Conservation (phyloP, 345 rosid genomes). For the Gossypium herbaceum region DNA sequence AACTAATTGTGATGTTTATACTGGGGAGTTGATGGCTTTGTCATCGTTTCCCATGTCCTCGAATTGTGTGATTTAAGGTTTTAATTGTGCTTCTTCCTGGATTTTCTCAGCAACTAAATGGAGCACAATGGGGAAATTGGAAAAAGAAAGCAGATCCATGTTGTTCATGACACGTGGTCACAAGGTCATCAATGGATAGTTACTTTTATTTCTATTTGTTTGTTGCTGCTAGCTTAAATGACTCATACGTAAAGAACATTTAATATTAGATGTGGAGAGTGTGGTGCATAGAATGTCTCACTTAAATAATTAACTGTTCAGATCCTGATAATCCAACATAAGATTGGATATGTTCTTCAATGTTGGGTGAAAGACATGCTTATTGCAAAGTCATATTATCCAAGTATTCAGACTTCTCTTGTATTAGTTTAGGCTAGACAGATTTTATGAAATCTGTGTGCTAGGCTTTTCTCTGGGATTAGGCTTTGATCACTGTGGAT, state of each 20-base stretch:
- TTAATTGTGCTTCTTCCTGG: conserved; percentile 27
- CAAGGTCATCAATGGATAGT: conserved; percentile 27
- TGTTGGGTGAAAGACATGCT: background rate
- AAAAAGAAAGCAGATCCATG: conserved; percentile 36
- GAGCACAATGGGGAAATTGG: conserved; percentile 35
- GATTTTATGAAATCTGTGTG: background rate
- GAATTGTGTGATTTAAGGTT: background rate
- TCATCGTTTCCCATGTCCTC: conserved; percentile 11
- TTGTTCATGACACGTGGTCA: conserved; percentile 36
- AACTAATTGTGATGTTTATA: conserved; percentile 5
- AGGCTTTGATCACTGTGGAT: background rate
- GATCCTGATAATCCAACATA: background rate
- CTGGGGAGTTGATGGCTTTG: conserved; percentile 9
- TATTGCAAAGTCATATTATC: background rate
- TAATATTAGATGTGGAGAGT: background rate
- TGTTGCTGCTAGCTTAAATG: background rate
- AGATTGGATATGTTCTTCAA: background rate
- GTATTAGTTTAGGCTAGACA: background rate
- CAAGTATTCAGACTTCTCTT: background rate
- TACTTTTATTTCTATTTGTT: conserved; percentile 2
- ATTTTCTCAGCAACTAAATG: conserved; percentile 47
- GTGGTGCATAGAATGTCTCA: background rate
- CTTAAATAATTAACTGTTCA: background rate
- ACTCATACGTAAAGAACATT: background rate
- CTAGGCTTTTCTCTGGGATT: background rate